Evolutionary conservation across 352 stramenopile species (phyloP).

Genomic region (Globisporangium spiculum): DNA sequence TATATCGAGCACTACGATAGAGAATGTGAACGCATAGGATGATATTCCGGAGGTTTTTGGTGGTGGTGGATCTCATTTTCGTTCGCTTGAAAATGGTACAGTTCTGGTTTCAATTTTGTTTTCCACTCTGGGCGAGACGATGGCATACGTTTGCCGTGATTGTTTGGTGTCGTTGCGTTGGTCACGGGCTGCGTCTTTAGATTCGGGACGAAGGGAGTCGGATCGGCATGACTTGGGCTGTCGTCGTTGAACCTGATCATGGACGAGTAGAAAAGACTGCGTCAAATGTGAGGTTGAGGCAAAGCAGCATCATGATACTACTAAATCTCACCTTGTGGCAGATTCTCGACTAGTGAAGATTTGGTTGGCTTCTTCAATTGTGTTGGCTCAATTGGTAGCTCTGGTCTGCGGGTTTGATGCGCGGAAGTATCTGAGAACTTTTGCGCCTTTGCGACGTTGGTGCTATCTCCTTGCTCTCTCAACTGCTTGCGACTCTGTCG

Average conservation of each 20-base stretch:
- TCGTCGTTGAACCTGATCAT: neutral
- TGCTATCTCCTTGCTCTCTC: conserved; percentile 20
- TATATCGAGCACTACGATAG: neutral
- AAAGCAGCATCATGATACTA: neutral
- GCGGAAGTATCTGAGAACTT: neutral
- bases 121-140: neutral
- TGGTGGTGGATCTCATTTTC: neutral
- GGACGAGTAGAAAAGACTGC: neutral
- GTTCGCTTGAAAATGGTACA: neutral
- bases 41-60: conserved; percentile 10
- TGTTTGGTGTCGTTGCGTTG: neutral
- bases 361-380: neutral
- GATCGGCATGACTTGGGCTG: neutral
- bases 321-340: neutral
- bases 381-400: neutral
- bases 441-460: neutral
- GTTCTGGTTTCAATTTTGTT: neutral
- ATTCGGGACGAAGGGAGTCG: neutral
- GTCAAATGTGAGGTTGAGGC: neutral
- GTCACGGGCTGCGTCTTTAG: neutral
- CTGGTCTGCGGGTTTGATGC: neutral
- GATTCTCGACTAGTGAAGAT: neutral
- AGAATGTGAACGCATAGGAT: neutral
- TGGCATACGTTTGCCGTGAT: neutral
- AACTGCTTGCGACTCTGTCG: conserved; percentile 54